Conservation (phyloP, 345 rosid species). For the Euphorbia lathyris region DNA sequence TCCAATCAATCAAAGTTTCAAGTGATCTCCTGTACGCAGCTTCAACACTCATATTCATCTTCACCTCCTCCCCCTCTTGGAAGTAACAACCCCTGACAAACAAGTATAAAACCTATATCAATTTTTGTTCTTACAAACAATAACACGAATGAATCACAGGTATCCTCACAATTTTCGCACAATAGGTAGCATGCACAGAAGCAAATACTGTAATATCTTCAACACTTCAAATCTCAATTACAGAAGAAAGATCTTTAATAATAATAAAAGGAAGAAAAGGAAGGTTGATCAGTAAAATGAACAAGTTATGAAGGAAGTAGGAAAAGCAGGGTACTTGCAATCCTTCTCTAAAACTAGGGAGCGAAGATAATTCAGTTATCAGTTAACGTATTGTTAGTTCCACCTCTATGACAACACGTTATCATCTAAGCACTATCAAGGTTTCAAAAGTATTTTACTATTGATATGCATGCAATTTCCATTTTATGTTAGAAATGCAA, state of each 20-base stretch:
- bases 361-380: too few relatives aligned
- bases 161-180: not conserved
- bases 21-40: constrained; percentile 28
- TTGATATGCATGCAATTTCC: not conserved
- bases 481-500: too few relatives aligned
- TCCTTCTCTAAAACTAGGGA: too few relatives aligned
- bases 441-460: not conserved
- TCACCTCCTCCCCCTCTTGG: constrained; percentile 26
- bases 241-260: not conserved
- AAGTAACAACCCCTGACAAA: constrained; percentile 29
- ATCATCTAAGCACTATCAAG: not conserved
- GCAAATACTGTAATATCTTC: not conserved
- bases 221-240: not conserved
- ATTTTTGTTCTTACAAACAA: not conserved
- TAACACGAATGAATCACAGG: not conserved
- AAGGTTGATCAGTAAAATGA: not conserved
- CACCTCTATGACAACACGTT: too few relatives aligned
- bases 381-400: too few relatives aligned
- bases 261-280: not conserved
- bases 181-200: not conserved
- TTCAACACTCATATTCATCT: constrained; percentile 34
- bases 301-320: too few relatives aligned
- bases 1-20: constrained; percentile 27
- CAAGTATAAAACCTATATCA: not conserved
- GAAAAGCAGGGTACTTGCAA: too few relatives aligned